Conservation (phyloP, 208 protist genomes). For the Wallacemonas rigidus region DNA sequence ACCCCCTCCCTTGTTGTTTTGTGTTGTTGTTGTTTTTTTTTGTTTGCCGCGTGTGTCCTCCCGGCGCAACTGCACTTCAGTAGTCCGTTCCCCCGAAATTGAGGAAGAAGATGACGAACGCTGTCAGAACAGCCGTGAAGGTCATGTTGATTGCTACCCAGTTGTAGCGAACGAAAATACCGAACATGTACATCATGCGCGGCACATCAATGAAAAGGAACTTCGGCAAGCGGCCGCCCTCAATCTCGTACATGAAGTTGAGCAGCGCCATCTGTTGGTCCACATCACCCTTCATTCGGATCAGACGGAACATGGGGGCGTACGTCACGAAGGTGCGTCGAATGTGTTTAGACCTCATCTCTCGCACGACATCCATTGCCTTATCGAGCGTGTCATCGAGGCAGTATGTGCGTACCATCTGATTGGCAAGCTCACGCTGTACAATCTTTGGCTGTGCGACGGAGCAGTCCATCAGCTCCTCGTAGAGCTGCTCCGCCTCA, state of each 20-base stretch:
- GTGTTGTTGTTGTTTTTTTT: no score
- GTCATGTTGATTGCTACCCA: conserved; percentile 76
- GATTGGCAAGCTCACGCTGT: conserved; percentile 87
- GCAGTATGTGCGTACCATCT: conserved; percentile 88
- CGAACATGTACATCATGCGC: conserved; percentile 85
- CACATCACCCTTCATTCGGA: conserved; percentile 62
- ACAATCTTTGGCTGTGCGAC: conserved; percentile 85
- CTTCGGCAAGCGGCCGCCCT: conserved; percentile 79
- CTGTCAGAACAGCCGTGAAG: conserved; percentile 55
- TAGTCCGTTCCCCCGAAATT: conserved; percentile 19
- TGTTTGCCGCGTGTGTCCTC: no score
- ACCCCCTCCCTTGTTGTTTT: no score
- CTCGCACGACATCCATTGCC: conserved; percentile 70
- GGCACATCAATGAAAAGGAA: conserved; percentile 88
- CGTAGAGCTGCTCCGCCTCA: conserved; percentile 81
- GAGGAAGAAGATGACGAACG: conserved; percentile 33
- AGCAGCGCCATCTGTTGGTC: conserved; percentile 70
- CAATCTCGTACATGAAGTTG: conserved; percentile 70
- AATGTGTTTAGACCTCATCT: conserved; percentile 78
- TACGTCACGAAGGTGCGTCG: conserved; percentile 91
- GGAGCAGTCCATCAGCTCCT: conserved; percentile 90
- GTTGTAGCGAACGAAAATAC: conserved; percentile 88
- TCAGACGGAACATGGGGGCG: conserved; percentile 86
- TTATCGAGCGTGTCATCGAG: conserved; percentile 76
- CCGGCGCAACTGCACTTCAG: background rate